Evolutionary conservation across 2,329 filamentous ascomycete genomes (phyloP).

Genomic region (Fusarium sterilihyphosum): DNA sequence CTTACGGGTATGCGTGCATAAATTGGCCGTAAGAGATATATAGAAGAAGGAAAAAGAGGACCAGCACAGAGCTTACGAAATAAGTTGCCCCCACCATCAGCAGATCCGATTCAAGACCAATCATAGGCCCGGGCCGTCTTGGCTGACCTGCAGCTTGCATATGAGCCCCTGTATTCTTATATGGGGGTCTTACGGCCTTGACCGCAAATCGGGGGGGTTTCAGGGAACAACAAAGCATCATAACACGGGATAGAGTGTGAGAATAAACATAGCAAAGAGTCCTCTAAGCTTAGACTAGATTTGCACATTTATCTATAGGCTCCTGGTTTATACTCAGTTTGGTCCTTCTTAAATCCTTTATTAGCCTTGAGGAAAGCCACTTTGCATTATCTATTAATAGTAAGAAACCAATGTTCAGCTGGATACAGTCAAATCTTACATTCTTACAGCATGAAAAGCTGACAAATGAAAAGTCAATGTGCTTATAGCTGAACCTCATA

Average conservation of each 20-base stretch:
- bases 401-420: no score
- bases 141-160: background rate
- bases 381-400: no score
- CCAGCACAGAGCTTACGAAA: background rate
- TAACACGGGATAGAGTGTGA: fast-evolving
- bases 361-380: fast-evolving
- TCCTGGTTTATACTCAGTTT: no score
- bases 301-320: no score
- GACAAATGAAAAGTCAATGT: no score
- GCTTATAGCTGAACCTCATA: no score
- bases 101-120: background rate
- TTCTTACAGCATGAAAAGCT: no score
- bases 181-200: background rate
- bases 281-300: no score
- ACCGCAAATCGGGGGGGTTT: no score
- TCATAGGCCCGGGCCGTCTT: background rate
- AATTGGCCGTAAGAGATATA: fast-evolving
- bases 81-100: background rate
- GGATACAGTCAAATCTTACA: no score
- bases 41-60: background rate
- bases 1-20: background rate
- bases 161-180: background rate
- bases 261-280: no score
- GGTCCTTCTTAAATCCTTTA: no score
- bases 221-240: fast-evolving